Evolutionary conservation across 495 filamentous ascomycete species (phyloP).

Genomic region (Penicillium angulare): DNA sequence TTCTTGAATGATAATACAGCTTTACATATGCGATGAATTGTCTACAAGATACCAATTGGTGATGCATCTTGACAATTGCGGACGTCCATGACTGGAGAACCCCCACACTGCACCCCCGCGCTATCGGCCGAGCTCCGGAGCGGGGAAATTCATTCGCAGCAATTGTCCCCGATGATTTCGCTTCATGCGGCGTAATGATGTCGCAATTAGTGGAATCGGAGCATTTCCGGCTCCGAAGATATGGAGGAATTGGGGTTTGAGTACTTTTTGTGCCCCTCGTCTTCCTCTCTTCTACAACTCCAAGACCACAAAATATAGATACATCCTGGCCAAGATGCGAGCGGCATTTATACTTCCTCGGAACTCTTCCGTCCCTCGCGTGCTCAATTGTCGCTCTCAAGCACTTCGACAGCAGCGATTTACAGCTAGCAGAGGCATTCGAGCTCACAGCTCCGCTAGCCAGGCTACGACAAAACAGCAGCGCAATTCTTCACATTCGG

Average conservation of each 20-base stretch:
- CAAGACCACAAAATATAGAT: neutral
- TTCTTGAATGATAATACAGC: no score
- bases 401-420: slow-evolving; percentile 6
- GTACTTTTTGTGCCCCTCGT: neutral
- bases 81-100: neutral
- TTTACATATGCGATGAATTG: no score
- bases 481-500: slow-evolving; percentile 7
- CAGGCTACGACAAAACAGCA: slow-evolving; percentile 5
- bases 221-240: no score
- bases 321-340: slow-evolving; percentile 21
- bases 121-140: slow-evolving; percentile 36
- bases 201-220: slow-evolving; percentile 3
- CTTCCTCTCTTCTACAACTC: neutral
- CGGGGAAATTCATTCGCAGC: slow-evolving; percentile 11
- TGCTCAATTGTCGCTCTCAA: slow-evolving; percentile 20
- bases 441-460: slow-evolving; percentile 11
- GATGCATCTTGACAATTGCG: neutral
- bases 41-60: no score
- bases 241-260: neutral
- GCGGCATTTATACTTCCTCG: slow-evolving; percentile 20
- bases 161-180: slow-evolving; percentile 17
- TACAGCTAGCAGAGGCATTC: slow-evolving; percentile 18
- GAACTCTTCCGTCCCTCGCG: slow-evolving; percentile 32
- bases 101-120: slow-evolving; percentile 3
- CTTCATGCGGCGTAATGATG: slow-evolving; percentile 13